Conservation (phyloP, 371 early-diverging fungal genomes). For the Rhizopus delemar region DNA sequence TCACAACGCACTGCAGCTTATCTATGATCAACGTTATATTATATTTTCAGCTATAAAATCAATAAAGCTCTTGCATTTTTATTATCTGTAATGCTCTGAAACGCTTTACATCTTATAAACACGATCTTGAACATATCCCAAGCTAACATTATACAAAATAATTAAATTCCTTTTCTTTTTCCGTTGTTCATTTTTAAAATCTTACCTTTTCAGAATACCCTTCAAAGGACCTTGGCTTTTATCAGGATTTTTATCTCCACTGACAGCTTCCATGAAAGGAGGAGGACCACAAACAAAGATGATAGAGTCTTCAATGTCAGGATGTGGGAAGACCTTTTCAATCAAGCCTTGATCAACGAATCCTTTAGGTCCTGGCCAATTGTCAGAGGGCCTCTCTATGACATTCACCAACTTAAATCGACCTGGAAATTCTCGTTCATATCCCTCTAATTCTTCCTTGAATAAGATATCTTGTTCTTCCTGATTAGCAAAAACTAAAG, state of each 20-base stretch:
- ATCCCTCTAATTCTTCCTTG: constrained; percentile 73
- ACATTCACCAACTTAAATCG: constrained; percentile 78
- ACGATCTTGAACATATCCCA: constrained; percentile 21
- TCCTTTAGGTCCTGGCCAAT: constrained; percentile 71
- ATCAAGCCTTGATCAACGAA: constrained; percentile 68
- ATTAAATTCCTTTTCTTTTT: background rate
- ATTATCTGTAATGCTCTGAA: background rate
- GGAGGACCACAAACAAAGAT: constrained; percentile 91
- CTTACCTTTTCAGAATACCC: constrained; percentile 77
- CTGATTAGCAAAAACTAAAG: constrained; percentile 85
- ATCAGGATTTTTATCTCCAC: constrained; percentile 84
- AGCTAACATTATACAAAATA: background rate
- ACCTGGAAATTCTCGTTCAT: constrained; percentile 69
- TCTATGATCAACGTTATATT: no score
- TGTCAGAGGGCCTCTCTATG: constrained; percentile 67
- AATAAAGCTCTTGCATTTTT: background rate
- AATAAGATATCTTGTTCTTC: constrained; percentile 89
- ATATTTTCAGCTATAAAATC: background rate
- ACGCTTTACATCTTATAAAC: constrained; percentile 24
- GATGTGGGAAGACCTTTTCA: constrained; percentile 62
- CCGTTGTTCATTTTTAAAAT: background rate
- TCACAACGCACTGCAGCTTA: no score
- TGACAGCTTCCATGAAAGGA: constrained; percentile 73
- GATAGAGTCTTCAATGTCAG: constrained; percentile 56
- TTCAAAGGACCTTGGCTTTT: constrained; percentile 82